Percentiles rank a stretch among this genome's conserved stretches.
Conservation (phyloP, 164 flowering plant genomes). For the Sedum album region DNA sequence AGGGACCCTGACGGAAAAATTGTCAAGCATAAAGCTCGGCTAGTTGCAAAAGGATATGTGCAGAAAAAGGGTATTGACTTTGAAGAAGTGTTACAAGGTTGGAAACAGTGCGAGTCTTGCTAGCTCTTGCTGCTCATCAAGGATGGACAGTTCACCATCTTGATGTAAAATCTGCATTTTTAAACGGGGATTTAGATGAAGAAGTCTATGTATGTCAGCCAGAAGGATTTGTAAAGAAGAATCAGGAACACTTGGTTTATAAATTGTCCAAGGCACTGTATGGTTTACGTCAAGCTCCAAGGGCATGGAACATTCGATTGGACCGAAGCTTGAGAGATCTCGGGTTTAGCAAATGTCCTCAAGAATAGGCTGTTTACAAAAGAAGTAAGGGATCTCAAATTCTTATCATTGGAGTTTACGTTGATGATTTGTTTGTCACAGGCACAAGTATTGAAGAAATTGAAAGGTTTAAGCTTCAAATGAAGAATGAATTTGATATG, state of each 20-base stretch:
- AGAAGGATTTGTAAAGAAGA: not conserved
- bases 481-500: conserved; percentile 1
- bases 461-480: not conserved
- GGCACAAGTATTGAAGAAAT: not conserved
- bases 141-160: not conserved
- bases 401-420: not conserved
- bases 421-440: conserved; percentile 2
- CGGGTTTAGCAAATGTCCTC: not conserved
- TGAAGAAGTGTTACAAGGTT: too few species aligned
- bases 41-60: too few species aligned
- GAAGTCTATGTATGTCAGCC: too few species aligned
- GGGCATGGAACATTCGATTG: conserved; percentile 1
- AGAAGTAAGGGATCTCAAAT: not conserved
- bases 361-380: not conserved
- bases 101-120: too few species aligned
- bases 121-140: not conserved
- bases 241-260: not conserved
- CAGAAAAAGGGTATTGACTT: too few species aligned
- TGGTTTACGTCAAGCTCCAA: not conserved
- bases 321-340: not conserved
- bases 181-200: not conserved
- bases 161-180: conserved; percentile 2
- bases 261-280: not conserved
- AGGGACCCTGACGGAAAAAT: too few species aligned
- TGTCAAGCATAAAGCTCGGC: too few species aligned